These are phyloP conservation scores for Fusarium hostae DNA, from an alignment of 2,329 filamentous ascomycete genomes.

Conservation along the genomic window DNA sequence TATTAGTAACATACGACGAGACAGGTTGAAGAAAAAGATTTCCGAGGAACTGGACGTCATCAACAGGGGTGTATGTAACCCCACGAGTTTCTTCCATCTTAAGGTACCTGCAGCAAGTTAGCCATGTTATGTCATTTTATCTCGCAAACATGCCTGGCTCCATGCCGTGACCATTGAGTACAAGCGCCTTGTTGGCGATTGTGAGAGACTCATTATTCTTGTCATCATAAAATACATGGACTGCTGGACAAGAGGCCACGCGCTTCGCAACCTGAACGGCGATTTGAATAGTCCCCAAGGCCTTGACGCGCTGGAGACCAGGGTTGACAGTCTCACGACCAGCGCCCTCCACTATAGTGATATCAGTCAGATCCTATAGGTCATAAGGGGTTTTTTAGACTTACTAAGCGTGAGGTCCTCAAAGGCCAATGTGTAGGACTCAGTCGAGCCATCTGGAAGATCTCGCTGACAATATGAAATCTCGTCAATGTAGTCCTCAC, in stretches of 20 bases:
- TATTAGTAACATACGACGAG: not conserved
- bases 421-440: no score
- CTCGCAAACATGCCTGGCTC: not conserved
- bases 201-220: not conserved
- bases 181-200: not conserved
- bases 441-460: no score
- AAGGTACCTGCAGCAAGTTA: not conserved
- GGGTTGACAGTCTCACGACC: not conserved
- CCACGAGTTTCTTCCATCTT: not conserved
- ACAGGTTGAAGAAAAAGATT: not conserved
- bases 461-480: not conserved
- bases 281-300: not conserved
- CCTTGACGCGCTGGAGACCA: fast-evolving
- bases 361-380: no score
- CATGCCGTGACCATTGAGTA: not conserved
- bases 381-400: no score
- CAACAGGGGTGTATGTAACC: not conserved
- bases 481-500: no score
- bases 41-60: not conserved
- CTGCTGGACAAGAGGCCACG: no score
- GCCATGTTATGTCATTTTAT: fast-evolving
- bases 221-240: not conserved
- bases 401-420: no score
- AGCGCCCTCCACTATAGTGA: no score
- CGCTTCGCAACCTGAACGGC: not conserved